phyloP scores from a whole-genome alignment of 73 alveolate species.

The Blepharisma stoltei region DNA sequence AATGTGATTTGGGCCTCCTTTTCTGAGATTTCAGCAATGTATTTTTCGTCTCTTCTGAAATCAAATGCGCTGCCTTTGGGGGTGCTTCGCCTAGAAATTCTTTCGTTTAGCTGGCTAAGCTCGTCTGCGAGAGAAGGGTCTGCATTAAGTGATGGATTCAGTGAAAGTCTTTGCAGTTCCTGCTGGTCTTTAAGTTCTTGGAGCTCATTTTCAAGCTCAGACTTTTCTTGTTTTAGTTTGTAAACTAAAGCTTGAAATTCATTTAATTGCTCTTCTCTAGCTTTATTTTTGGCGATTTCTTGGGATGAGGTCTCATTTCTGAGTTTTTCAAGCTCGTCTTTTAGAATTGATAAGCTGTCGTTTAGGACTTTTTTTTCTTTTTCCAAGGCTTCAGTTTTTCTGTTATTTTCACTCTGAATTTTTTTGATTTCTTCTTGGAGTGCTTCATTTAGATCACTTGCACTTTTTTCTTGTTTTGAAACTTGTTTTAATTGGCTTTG shows the following conservation, averaged over 20 bases:
- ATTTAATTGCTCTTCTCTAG: neutral
- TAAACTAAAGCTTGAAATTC: neutral
- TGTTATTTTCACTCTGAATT: neutral
- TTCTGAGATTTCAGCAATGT: neutral
- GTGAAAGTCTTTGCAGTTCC: neutral
- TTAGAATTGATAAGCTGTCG: neutral
- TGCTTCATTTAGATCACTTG: neutral
- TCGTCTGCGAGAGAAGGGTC: neutral
- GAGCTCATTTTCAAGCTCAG: neutral
- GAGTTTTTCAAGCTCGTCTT: neutral
- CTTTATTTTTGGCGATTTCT: neutral
- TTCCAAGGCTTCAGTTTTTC: neutral
- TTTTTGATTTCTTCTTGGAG: neutral
- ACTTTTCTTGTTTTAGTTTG: constrained; percentile 17
- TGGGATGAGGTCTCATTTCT: neutral
- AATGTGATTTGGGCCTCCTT: constrained; percentile 8
- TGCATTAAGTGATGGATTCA: neutral
- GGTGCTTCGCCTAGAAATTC: neutral
- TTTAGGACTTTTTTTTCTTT: neutral
- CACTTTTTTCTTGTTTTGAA: neutral
- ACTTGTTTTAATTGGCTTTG: neutral
- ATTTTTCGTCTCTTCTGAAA: neutral
- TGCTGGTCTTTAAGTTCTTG: constrained; percentile 27
- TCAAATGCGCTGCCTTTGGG: constrained; percentile 4
- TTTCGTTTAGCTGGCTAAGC: constrained; percentile 8